Conservation (phyloP, 2,329 filamentous ascomycete genomes). For the Dothiorella sarmentorum region DNA sequence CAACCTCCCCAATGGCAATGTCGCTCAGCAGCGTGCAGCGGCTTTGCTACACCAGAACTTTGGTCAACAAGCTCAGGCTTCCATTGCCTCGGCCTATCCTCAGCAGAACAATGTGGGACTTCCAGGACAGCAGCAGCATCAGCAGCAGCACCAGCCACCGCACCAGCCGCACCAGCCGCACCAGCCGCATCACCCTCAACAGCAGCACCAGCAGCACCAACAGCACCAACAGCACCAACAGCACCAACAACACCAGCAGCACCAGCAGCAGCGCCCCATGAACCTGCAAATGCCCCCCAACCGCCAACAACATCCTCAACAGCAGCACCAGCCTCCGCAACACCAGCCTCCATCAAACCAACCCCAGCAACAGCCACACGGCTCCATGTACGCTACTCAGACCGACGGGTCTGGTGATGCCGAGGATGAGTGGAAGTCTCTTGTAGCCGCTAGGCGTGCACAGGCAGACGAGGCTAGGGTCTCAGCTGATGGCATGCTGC, state of each 20-base stretch:
- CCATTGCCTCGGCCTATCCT: conserved; percentile 59
- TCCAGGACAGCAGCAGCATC: conserved; percentile 22
- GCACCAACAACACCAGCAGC: conserved; percentile 18
- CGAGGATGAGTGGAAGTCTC: conserved; percentile 53
- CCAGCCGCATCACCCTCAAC: conserved; percentile 26
- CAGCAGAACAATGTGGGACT: conserved; percentile 28
- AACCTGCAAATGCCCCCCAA: conserved; percentile 18
- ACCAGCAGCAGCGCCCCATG: conserved; percentile 17
- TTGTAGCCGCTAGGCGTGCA: conserved; percentile 57
- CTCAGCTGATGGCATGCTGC: conserved; percentile 66
- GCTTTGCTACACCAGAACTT: conserved; percentile 55
- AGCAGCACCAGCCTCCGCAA: conserved; percentile 33
- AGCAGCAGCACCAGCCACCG: conserved; percentile 18
- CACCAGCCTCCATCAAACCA: conserved; percentile 41
- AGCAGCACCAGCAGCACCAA: conserved; percentile 27
- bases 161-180: conserved; percentile 21
- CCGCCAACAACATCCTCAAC: conserved; percentile 25
- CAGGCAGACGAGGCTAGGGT: conserved; percentile 47
- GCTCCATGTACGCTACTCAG: conserved; percentile 53
- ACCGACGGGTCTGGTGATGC: conserved; percentile 70
- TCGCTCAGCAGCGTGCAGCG: conserved; percentile 54
- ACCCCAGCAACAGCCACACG: conserved; percentile 41
- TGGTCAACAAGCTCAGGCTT: conserved; percentile 61
- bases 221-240: conserved; percentile 20
- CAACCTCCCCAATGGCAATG: conserved; percentile 37